phyloP scores from a whole-genome alignment of 2,329 filamentous ascomycete species.

The Paecilomyces sp. region DNA sequence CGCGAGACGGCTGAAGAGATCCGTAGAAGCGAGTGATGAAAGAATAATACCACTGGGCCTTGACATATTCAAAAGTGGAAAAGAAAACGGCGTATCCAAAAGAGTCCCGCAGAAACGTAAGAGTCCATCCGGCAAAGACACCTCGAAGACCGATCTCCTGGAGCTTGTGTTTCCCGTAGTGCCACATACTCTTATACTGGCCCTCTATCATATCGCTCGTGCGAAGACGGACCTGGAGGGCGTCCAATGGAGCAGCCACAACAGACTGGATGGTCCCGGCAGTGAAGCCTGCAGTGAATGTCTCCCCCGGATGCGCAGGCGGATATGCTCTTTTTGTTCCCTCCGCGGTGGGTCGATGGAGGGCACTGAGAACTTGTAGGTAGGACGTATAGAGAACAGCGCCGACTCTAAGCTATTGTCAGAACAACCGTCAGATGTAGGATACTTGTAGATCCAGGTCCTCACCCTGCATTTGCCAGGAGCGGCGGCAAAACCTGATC shows the following conservation, averaged over 20 bases:
- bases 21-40: constrained; percentile 56
- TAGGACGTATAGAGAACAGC: constrained; percentile 59
- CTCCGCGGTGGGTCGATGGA: constrained; percentile 53
- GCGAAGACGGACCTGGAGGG: constrained; percentile 55
- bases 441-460: background rate
- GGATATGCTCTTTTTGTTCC: constrained; percentile 54
- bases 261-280: constrained; percentile 56
- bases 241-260: constrained; percentile 57
- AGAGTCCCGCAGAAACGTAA: constrained; percentile 54
- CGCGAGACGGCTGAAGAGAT: constrained; percentile 19
- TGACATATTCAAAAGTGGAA: constrained; percentile 56
- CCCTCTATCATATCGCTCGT: constrained; percentile 53
- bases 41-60: constrained; percentile 55
- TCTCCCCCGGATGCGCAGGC: constrained; percentile 46
- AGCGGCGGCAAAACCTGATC: constrained; percentile 58
- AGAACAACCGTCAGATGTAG: background rate
- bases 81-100: constrained; percentile 58
- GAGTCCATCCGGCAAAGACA: constrained; percentile 56
- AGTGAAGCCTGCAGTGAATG: constrained; percentile 53
- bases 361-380: constrained; percentile 49
- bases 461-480: constrained; percentile 54
- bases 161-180: constrained; percentile 53
- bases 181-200: constrained; percentile 57
- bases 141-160: constrained; percentile 53
- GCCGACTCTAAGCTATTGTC: constrained; percentile 41